Base-by-base conservation (phyloP, 140 eudicot genomes). In the Flaveria floridana region DNA sequence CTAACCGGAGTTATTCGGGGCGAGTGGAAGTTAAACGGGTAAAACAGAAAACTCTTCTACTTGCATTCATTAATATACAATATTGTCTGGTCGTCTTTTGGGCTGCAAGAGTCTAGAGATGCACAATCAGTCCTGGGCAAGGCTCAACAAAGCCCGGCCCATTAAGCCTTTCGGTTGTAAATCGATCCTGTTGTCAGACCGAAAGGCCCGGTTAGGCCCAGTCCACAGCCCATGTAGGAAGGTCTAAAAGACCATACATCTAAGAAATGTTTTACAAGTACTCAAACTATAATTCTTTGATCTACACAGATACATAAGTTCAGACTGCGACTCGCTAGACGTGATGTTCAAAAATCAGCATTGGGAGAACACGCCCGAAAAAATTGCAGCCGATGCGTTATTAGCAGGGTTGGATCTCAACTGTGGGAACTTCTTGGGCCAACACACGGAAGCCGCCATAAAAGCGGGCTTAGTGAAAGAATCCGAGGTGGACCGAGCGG, bases 21-120 rank as follows among this genome's bases (percentile, higher is more conserved):
- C 16, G 77, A 90, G 48, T 94, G 99, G 99, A 82, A 85, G 8
- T 83, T 94, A 25, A 88, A 94, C 42, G 99, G 97, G 97, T 94
- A 82, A 66, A 68, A 11, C 7, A 34, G 5, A 65, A 55, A 66
- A 58, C 71, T 48, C 61, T 67, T 46, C 25, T 51, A 55, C 47
- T 53, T 46, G 34, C 46, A 47, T 73, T 56, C 7, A 15, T 37
- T 73, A 21, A 48, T 19, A 67, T 44, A 10, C 18, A 28, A 42
- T 6, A 12, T 12, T 69, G 25, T 42, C 56, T 65, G 11, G 44
- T 55, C 28, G 42, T 55, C 28, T 77, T 46, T 58, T 70, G 15
- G 5, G 59, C 52, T 42, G 3, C 20, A 65, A 47, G 26, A 18
- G 1, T 25, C 20, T 55, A 10, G 30, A 37, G 7, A 37, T 65